Evolutionary conservation across 441 rosid genomes (phyloP), one percentile per base, ranked within the genome.

Genomic region (Corymbia calophylla): DNA sequence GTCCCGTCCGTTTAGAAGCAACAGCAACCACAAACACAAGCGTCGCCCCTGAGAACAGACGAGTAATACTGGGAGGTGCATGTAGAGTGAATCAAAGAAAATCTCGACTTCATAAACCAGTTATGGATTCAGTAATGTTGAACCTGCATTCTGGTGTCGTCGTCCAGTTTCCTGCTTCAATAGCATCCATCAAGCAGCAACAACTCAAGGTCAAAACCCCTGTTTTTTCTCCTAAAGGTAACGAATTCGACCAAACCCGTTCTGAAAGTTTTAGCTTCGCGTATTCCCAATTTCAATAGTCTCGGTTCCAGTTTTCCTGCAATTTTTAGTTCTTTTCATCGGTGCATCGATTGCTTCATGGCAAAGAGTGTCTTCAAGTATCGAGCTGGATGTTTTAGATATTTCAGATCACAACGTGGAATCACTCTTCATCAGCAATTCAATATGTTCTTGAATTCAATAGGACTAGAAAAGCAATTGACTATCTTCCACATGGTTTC

Each of bases 111-210:
- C 84, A 77, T 44, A 48, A 77, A 8, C 84, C n/a, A 23, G n/a
- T 15, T 18, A 44, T 44, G 84, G 84, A 77, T 44, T 27, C 84
- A 77, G 84, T 23, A 13, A 77, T 44, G 84, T 44, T 44, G n/a
- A 44, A 44, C 48, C 53, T 77, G 53, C 84, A 48, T 44, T 77
- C 84, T 0, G 84, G 51, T 8, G 84, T 77, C 8, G 7, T 23
- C 51, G 53, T 77, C 84, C 84, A 77, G 84, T 44, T 77, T 77
- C 84, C 84, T 44, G n/a, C 84, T 4, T 44, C 84, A 23, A 1
- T 12, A 77, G 53, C 84, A 23, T 44, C 84, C 84, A 77, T 77
- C 53, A 77, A 77, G 84, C 84, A 77, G 84, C 84, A 13, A 23
- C 53, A 5, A 25, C 84, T 77, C 18, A 25, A 77, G 84, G n/a